A percentile compares a stretch with the other conserved stretches of the same genome.
Conservation (phyloP, 192 early-diverging fungal genomes). For the Rhizoclosmatium globosum region DNA sequence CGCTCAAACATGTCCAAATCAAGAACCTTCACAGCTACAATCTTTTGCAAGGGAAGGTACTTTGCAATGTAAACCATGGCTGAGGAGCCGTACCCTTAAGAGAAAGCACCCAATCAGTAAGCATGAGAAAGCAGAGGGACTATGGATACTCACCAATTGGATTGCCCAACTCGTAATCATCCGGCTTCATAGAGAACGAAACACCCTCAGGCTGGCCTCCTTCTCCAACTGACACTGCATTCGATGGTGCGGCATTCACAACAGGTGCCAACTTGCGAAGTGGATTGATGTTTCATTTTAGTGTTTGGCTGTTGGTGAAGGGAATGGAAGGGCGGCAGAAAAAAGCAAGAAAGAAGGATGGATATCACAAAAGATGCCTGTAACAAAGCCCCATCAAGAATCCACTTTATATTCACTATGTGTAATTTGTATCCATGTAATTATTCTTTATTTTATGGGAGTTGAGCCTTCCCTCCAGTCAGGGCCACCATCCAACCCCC, state of each 20-base stretch:
- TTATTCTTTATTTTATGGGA: not conserved
- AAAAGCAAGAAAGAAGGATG: too few relatives aligned
- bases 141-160: slow-evolving; percentile 54
- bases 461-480: too few relatives aligned
- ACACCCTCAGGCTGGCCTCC: too few relatives aligned
- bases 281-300: not conserved
- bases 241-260: not conserved
- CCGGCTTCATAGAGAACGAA: slow-evolving; percentile 49
- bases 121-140: not conserved
- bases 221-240: not conserved
- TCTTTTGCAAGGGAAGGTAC: slow-evolving; percentile 73
- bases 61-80: slow-evolving; percentile 83
- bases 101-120: too few relatives aligned
- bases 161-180: slow-evolving; percentile 57
- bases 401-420: too few relatives aligned
- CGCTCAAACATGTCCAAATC: slow-evolving; percentile 91
- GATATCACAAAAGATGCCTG: too few relatives aligned
- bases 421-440: not conserved
- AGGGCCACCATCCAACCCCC: too few relatives aligned
- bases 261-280: not conserved
- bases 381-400: too few relatives aligned
- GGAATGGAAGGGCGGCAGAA: too few relatives aligned
- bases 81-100: slow-evolving; percentile 83
- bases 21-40: slow-evolving; percentile 85
- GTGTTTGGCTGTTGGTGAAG: too few relatives aligned